Base-by-base conservation (phyloP, 352 stramenopile genomes). In the Globisporangium carolinianum region DNA sequence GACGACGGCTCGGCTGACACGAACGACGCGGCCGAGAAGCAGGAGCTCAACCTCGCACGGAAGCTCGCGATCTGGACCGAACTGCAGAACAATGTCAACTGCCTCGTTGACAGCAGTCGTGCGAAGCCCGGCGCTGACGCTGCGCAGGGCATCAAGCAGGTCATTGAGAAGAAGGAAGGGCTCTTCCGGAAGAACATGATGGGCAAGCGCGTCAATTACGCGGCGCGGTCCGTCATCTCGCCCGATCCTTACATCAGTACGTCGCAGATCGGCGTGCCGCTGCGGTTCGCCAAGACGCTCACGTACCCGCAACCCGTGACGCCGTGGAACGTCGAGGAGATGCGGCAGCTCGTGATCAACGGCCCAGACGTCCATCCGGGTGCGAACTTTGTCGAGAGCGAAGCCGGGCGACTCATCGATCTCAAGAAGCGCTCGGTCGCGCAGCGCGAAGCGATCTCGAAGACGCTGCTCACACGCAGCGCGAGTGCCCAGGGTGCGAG, bases 111-210 rank as follows among this genome's bases (percentile, higher is more conserved):
- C 68, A 91, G 71, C 66, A 87, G 80, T 58, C 89, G 86, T 54
- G 83, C 81, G 5, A 83, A 81, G 15, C 76, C 78, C 0, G 79
- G 78, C 8, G 71, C 68, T 6, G 83, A 95, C 41, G 74, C 85
- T 10, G 72, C 80, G 2, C 83, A 88, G 51, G 97, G 96, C 55
- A 98, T 99, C 65, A 90, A 96, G 50, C 97, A 99, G 73, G 68
- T 99, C 47, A 95, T 99, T 52, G 97, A 99, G 77, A 98, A 98
- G 73, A 99, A 99, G 73, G 96, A 99, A 73, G 98, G 98, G 63
- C 85, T 99, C 10, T 99, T 99, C 75, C 95, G 98, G 43, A 99
- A 99, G 75, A 81, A 95, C 66, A 95, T 96, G 87, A 96, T 96
- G 87, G 98, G 98, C 51, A 99, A 99, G 81, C 96, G 98, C 62